Evolutionary conservation across 495 filamentous ascomycete species (phyloP), one percentile per base, ranked within the genome.

Genomic region (Penicillium verhagenii): DNA sequence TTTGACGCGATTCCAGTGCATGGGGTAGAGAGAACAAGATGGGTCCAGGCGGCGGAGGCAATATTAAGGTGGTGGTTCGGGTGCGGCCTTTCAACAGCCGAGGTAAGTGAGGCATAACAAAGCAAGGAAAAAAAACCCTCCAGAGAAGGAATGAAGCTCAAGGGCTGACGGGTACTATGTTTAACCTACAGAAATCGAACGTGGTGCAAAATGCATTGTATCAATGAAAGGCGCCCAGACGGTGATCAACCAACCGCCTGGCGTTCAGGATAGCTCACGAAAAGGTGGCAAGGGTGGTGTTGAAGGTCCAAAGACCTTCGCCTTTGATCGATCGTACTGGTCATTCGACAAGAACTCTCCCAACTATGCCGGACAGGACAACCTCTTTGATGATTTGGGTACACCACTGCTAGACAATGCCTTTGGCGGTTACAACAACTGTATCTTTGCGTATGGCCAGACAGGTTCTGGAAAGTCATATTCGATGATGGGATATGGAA

Each of bases 41-140:
- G 88, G 81, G 87, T 74, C 83, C 87, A 69, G 82, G 77, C 54
- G 88, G 87, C 52, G 92, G 89, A 71, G 94, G 94, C 73, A 99
- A 99, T 70, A 99, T 99, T 72, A 99, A 97, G 88, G 94, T 99
- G 78, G 94, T 99, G 81, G 94, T 99, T 76, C 84, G 94, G 74
- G 82, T 86, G 54, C 85, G 93, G 67, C 92, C 93, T 26, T 97
- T 96, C 73, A 96, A 96, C 72, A 81, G 81, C 61, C 86, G 92
- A 91, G 93, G 92, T 93, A 77, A 73, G 84, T 67, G 18, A 18
- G 16, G 28, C 14, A 51, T 52, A 53, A 47, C 49, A 65, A 60
- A 28, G 39, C 26, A 23, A 26, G 19, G 45, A 23, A 33, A 14
- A 47, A 31, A 23, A 14, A 24, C 2, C 25, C 14, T 7, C 19